Evolutionary conservation across 306 rosid species (phyloP), one percentile per base, ranked within the genome.

Genomic region (Hippophae gyantsensis): DNA sequence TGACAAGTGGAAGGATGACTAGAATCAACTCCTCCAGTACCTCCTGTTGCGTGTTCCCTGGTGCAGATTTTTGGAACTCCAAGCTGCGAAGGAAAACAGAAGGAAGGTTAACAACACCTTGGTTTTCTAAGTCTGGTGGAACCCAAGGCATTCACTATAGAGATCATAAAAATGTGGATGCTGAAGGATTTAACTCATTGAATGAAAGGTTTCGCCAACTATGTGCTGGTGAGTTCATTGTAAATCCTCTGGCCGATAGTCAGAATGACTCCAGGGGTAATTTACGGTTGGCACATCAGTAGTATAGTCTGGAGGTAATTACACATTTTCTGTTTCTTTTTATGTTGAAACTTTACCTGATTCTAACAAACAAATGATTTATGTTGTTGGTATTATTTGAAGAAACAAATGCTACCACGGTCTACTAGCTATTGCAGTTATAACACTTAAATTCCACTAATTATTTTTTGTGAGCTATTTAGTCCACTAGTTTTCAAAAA

Each of bases 61-160:
- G 94, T 50, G 84, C 86, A 26, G 89, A 88, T 46, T 85, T 85
- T 78, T 77, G 80, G 73, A 88, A 86, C 81, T 72, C 94, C 69
- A 88, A 79, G 70, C 84, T 89, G 77, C 79, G 97, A 94, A 93
- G 77, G 76, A 88, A 74, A 78, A 63, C 95, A 10, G 90, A 75
- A 54, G 77, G 68, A 60, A 90, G 74, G 64, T 64, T 58, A 61
- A 64, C 89, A 10, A 26, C 89, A 55, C 45, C 86, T 2, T 72
- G 73, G 76, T 13, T 78, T 76, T 63, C 92, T 49, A 73, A 67
- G 55, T 60, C 86, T 14, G 70, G 57, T 51, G 74, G 69, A 60
- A 58, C 70, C 63, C 75, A 81, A 60, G 67, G 87, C 57, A 53
- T 54, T 78, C 63, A 72, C 64, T 52, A 64, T 72, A 66, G 74